Base-by-base conservation (phyloP, 2,329 filamentous ascomycete species). In the Neurospora sp. region DNA sequence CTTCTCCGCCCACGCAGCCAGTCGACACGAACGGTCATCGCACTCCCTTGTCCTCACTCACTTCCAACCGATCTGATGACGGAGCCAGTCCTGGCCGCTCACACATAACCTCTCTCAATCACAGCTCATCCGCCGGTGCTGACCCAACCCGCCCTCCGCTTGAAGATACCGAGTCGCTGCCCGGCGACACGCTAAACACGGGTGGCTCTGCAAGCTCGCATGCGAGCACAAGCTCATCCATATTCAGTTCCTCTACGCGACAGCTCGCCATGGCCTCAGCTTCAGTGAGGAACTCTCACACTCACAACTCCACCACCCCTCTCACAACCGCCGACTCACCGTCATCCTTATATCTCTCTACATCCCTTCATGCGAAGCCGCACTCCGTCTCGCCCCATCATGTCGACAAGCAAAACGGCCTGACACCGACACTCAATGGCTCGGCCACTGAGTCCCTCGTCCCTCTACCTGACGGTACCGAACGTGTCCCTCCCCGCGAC, bases 171-270 rank as follows among this genome's bases (percentile, higher is more conserved):
- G 88, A 89, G 74, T 86, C 84, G 72, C 77, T 83, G 71, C 82
- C 86, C 74, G 88, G 87, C 79, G 90, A 93, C 76, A 85, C 89
- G 68, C 85, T 91, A 77, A 91, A 90, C 79, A 89, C 88, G 72
- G 85, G 89, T 75, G 90, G 88, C 76, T 93, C 91, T 67, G 87
- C 89, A 70, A 92, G 89, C 80, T 93, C 91, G 70, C 85, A 89
- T 77, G 84, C 86, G 70, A 93, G 89, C 81, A 87, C 89, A 69
- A 85, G 86, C 67, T 92, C 90, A 65, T 92, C 92, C 69, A 84
- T 91, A 74, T 91, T 92, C 81, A 92, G 88, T 80, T 78, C 77
- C 72, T 78, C 82, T 72, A 78, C 82, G 71, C 80, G 78, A 73
- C 79, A 82, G 72, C 77, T 78, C 77, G 79, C 80, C 74, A 75